A percentile compares a stretch with the other conserved stretches of the same genome.
These are phyloP conservation scores for Clitopilus passeckerianus DNA, from an alignment of 768 basidiomycete species.

Conservation along the genomic window DNA sequence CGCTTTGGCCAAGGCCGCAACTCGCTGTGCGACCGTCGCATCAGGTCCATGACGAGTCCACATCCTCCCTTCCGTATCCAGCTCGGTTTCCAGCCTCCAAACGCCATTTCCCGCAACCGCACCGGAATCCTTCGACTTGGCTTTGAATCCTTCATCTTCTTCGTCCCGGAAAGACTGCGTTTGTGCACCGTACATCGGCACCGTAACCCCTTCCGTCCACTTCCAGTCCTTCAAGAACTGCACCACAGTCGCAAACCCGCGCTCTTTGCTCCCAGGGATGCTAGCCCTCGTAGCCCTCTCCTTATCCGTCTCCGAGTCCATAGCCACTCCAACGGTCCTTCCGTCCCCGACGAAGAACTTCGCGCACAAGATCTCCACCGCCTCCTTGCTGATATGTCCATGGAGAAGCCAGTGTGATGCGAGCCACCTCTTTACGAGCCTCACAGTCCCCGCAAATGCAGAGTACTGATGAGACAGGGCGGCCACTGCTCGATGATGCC, in stretches of 20 bases:
- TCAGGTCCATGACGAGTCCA: constrained; percentile 75
- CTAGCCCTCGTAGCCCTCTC: constrained; percentile 31
- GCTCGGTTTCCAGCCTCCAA: constrained; percentile 78
- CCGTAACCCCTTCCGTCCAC: constrained; percentile 69
- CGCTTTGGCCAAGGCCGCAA: constrained; percentile 71
- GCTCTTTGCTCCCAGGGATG: constrained; percentile 71
- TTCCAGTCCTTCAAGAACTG: constrained; percentile 77
- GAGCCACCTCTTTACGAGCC: constrained; percentile 92
- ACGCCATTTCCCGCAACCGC: constrained; percentile 34
- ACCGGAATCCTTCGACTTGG: constrained; percentile 11
- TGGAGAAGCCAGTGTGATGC: constrained; percentile 84
- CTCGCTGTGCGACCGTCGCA: constrained; percentile 65
- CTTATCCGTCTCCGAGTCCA: constrained; percentile 23
- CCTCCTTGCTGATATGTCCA: constrained; percentile 69
- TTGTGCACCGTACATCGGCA: constrained; percentile 62
- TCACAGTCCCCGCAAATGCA: constrained; percentile 79
- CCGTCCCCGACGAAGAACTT: constrained; percentile 63
- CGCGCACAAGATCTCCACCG: constrained; percentile 82
- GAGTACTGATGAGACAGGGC: constrained; percentile 74
- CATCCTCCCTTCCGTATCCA: constrained; percentile 65
- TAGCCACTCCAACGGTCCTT: constrained; percentile 9
- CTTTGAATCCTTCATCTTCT: constrained; percentile 11
- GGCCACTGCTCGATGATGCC: constrained; percentile 81
- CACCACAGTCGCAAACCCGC: constrained; percentile 73
- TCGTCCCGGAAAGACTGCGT: constrained; percentile 11